A percentile compares a stretch with the other conserved stretches of the same genome.
Conservation (phyloP, 345 rosid species). For the Mallotus nudiflorus region DNA sequence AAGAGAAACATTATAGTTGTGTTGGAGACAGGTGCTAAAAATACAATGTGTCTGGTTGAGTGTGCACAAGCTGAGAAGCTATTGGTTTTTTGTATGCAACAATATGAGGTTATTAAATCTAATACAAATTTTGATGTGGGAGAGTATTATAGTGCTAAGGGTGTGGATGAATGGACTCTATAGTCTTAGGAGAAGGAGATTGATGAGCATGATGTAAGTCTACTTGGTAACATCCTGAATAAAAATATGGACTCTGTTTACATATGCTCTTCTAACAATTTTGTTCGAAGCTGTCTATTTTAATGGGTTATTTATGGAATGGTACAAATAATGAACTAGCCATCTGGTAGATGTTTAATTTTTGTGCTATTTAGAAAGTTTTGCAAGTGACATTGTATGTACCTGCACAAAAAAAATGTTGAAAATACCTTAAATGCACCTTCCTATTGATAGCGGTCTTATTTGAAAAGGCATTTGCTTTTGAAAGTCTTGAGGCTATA, state of each 20-base stretch:
- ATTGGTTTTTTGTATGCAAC: constrained; percentile 47
- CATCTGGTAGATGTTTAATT: background rate
- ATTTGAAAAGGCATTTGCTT: no score
- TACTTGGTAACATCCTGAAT: background rate
- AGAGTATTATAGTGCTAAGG: constrained; percentile 74
- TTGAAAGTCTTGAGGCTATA: background rate
- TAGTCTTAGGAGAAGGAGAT: constrained; percentile 68
- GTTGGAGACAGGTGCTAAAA: constrained; percentile 65
- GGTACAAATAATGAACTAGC: background rate
- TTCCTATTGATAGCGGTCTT: no score
- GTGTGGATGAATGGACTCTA: constrained; percentile 66
- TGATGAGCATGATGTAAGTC: constrained; percentile 60
- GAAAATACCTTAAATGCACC: no score
- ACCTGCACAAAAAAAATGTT: no score
- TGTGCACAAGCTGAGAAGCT: background rate
- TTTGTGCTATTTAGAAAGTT: background rate
- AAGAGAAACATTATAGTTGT: constrained; percentile 74
- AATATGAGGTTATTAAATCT: constrained; percentile 53
- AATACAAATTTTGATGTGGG: constrained; percentile 52
- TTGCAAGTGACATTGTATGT: no score
- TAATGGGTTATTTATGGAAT: background rate
- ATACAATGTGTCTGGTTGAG: constrained; percentile 37
- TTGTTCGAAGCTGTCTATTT: background rate
- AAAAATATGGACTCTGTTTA: background rate
- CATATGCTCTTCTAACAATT: background rate